Conservation (phyloP, 371 early-diverging fungal species). For the Synchytrium microbalum region DNA sequence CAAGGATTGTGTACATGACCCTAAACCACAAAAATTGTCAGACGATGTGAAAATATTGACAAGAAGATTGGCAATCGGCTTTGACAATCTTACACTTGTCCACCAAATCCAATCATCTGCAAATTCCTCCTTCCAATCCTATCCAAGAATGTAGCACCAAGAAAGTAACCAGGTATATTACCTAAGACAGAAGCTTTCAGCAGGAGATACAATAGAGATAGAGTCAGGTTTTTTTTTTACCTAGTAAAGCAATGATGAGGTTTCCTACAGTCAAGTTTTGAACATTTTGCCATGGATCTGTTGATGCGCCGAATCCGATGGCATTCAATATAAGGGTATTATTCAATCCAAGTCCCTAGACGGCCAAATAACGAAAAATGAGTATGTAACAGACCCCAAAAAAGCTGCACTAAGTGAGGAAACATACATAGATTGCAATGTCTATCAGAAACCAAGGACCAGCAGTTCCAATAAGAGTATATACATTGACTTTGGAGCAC, state of each 20-base stretch:
- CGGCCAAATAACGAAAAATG: neutral
- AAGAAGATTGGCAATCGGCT: no score
- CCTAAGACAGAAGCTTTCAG: constrained; percentile 36
- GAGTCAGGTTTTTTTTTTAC: constrained; percentile 10
- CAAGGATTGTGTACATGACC: constrained; percentile 68
- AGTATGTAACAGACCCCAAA: constrained; percentile 57
- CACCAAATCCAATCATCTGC: constrained; percentile 68
- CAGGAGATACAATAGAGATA: neutral
- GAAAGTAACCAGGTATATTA: constrained; percentile 83
- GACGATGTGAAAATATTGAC: no score
- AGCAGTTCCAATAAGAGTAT: constrained; percentile 68
- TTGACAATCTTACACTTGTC: no score
- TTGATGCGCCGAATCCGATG: constrained; percentile 42
- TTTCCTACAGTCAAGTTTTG: constrained; percentile 55
- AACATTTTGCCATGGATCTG: constrained; percentile 30
- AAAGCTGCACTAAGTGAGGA: constrained; percentile 73
- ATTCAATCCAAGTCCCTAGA: constrained; percentile 7
- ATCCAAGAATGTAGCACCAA: constrained; percentile 71
- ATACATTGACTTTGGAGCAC: constrained; percentile 65
- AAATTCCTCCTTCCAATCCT: constrained; percentile 70
- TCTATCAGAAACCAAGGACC: constrained; percentile 80
- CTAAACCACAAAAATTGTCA: neutral
- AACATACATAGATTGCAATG: constrained; percentile 74
- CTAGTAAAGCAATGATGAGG: constrained; percentile 59
- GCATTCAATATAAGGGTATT: constrained; percentile 24